Conservation (phyloP, 495 filamentous ascomycete genomes). For the Hyphodiscus hymeniophilus region DNA sequence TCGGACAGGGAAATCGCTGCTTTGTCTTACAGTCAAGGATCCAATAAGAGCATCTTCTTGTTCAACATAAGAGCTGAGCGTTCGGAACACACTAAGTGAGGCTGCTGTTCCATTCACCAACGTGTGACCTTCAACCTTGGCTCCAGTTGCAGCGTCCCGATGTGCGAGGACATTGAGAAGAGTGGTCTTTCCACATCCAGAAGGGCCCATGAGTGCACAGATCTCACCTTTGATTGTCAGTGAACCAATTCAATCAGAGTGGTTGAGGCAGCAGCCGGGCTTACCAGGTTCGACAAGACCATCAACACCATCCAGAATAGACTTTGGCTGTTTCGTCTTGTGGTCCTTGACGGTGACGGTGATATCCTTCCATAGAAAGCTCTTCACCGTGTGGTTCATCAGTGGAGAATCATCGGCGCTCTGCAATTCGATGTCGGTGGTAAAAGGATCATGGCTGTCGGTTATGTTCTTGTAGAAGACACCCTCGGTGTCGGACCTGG, state of each 20-base stretch:
- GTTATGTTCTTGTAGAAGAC: not conserved
- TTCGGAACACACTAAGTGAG: slow-evolving; percentile 31
- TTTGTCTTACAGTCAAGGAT: slow-evolving; percentile 65
- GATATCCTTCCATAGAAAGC: slow-evolving; percentile 51
- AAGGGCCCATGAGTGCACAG: slow-evolving; percentile 69
- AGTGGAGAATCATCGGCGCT: not conserved
- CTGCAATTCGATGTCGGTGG: not conserved
- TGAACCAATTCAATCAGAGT: not conserved
- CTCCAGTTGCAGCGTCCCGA: slow-evolving; percentile 38
- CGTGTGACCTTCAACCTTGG: slow-evolving; percentile 38
- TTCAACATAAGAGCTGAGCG: slow-evolving; percentile 66
- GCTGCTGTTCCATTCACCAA: slow-evolving; percentile 49
- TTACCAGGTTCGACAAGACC: slow-evolving; percentile 1
- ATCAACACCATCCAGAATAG: slow-evolving; percentile 40
- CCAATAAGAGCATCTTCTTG: slow-evolving; percentile 80
- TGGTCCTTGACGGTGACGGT: slow-evolving; percentile 62
- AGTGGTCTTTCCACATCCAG: slow-evolving; percentile 70
- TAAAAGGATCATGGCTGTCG: not conserved
- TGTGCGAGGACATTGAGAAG: slow-evolving; percentile 67
- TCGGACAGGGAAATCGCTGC: too few species aligned
- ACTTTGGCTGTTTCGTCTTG: slow-evolving; percentile 46
- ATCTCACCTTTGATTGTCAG: slow-evolving; percentile 51
- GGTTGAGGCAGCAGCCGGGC: too few species aligned
- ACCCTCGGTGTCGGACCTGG: too few species aligned
- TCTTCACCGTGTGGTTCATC: slow-evolving; percentile 15